phyloP scores from a whole-genome alignment of 345 rosid species.

The Erucastrum elatum region DNA sequence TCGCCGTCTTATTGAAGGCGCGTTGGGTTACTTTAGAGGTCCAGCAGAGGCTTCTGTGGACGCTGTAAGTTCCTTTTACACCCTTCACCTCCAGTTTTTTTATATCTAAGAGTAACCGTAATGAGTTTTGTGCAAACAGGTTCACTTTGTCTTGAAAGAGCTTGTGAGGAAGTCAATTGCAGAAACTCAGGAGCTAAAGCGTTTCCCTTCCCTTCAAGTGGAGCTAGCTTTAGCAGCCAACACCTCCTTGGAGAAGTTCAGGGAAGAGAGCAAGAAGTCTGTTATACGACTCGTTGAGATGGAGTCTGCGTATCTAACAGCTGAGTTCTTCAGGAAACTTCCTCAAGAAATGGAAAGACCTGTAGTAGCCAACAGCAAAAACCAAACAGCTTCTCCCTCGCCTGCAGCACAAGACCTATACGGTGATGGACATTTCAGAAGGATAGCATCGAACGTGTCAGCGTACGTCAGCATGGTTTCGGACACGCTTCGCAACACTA shows the following conservation, averaged over 20 bases:
- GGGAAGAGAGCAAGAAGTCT: conserved; percentile 75
- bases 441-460: conserved; percentile 76
- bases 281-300: conserved; percentile 67
- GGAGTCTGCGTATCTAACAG: conserved; percentile 81
- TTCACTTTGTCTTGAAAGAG: conserved; percentile 76
- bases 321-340: conserved; percentile 76
- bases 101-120: not conserved
- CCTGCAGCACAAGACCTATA: conserved; percentile 53
- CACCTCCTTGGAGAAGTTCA: conserved; percentile 63
- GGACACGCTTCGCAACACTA: conserved; percentile 61
- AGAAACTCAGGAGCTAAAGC: conserved; percentile 77
- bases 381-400: conserved; percentile 8
- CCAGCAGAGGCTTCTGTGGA: conserved; percentile 90
- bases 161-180: conserved; percentile 75
- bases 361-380: conserved; percentile 23
- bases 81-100: not conserved
- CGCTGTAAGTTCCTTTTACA: conserved; percentile 55
- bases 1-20: conserved; percentile 67
- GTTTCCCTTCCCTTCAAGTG: conserved; percentile 73
- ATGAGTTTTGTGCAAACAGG: conserved; percentile 43
- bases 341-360: conserved; percentile 71
- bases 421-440: conserved; percentile 67
- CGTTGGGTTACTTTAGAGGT: conserved; percentile 71
- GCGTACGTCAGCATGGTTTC: conserved; percentile 74
- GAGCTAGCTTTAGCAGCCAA: conserved; percentile 73